A percentile compares a stretch with the other conserved stretches of the same genome.
Conservation (phyloP, 1,284 basidiomycete species). For the Sporisorium graminicola region DNA sequence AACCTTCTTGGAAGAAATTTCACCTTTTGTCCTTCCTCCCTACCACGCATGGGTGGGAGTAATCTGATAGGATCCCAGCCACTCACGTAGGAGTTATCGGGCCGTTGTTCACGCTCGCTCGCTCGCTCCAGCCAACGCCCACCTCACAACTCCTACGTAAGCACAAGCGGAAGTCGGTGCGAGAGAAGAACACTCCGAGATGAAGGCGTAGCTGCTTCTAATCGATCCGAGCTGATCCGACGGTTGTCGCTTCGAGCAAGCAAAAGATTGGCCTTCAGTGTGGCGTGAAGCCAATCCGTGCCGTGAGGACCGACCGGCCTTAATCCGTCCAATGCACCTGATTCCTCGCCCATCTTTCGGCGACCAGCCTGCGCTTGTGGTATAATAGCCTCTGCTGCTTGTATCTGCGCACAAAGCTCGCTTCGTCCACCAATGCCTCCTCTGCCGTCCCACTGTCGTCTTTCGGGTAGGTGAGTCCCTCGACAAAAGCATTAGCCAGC, state of each 20-base stretch:
- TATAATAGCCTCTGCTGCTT: conserved; percentile 53
- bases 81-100: conserved; percentile 3
- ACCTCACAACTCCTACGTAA: not conserved
- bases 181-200: conserved; percentile 10
- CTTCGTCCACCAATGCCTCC: conserved; percentile 34
- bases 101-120: not conserved
- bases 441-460: conserved; percentile 31
- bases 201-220: conserved; percentile 1
- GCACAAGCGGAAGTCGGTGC: not conserved
- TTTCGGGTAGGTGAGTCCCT: conserved; percentile 51
- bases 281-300: not conserved
- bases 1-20: conserved; percentile 8
- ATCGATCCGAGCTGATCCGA: not conserved
- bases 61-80: conserved; percentile 5
- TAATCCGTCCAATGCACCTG: conserved; percentile 57
- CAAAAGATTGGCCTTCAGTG: not conserved
- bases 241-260: not conserved
- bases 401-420: conserved; percentile 53
- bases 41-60: not conserved
- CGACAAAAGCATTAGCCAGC: conserved; percentile 65
- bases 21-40: not conserved
- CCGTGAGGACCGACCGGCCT: not conserved
- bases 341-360: conserved; percentile 54
- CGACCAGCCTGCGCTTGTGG: conserved; percentile 52
- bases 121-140: too few species aligned